Evolutionary conservation across 2,329 filamentous ascomycete species (phyloP).

Genomic region (Neophaeococcomyces aloes): DNA sequence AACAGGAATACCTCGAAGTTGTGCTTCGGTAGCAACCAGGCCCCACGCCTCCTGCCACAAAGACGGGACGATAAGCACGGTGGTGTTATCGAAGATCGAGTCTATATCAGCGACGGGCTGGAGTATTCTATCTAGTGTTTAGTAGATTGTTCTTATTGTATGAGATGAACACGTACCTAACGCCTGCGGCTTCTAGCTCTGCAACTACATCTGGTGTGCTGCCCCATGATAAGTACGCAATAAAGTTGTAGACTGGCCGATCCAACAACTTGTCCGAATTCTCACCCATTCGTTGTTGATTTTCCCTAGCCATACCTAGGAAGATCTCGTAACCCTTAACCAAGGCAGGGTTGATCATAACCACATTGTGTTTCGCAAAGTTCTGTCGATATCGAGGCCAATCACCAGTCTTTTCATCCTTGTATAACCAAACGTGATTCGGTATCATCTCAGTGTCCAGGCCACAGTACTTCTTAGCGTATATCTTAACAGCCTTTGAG

Average conservation of each 20-base stretch:
- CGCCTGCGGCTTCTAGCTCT: slow-evolving; percentile 1
- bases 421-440: slow-evolving; percentile 18
- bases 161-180: too few species aligned
- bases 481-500: slow-evolving; percentile 13
- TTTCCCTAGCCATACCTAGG: slow-evolving; percentile 11
- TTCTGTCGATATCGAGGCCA: slow-evolving; percentile 11
- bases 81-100: slow-evolving; percentile 13
- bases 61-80: slow-evolving; percentile 17
- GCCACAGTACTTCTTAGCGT: slow-evolving; percentile 14
- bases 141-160: too few species aligned
- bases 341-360: slow-evolving; percentile 15
- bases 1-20: slow-evolving; percentile 19
- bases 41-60: slow-evolving; percentile 20
- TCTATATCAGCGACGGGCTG: slow-evolving; percentile 14
- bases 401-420: slow-evolving; percentile 11
- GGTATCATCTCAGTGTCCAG: slow-evolving; percentile 13
- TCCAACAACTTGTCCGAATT: slow-evolving; percentile 4
- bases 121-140: too few species aligned
- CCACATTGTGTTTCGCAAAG: slow-evolving; percentile 14
- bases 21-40: slow-evolving; percentile 17
- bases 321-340: slow-evolving; percentile 16
- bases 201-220: slow-evolving; percentile 6
- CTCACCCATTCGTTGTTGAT: slow-evolving; percentile 1
- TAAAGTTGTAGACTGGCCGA: slow-evolving; percentile 15
- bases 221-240: slow-evolving; percentile 15